Base-by-base conservation (phyloP, 2,329 filamentous ascomycete genomes). In the Xylariales sp. region DNA sequence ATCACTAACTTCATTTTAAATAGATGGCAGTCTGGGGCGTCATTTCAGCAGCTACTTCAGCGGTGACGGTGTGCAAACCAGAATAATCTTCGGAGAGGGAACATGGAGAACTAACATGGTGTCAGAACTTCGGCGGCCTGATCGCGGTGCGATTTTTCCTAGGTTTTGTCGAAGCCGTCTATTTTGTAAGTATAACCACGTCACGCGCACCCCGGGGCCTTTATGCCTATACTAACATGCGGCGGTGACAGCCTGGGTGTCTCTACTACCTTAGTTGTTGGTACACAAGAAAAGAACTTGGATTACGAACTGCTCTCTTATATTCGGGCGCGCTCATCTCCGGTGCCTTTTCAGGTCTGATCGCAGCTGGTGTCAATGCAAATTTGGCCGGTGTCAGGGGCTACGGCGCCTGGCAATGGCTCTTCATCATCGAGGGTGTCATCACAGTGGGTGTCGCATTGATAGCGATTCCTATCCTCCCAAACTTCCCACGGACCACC, bases 281-380 rank as follows among this genome's bases (percentile, higher is more conserved):
- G 90, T 93, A 93, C 73, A 92, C 89, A 0, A 84, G 90, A 52
- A 87, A 88, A 69, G 91, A 92, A 76, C 82, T 92, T 1, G 87
- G 86, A 9, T 80, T 91, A n/a, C 84, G 90, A 9, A 91, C 88
- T 14, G 88, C 89, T 1, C 81, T 90, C 23, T 83, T 92, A 6
- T 92, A 91, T 76, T 88, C 89, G 0, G 91, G 90, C 0, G 88
- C 89, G 0, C 81, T 93, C 34, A 85, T 93, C 23, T 90, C 89
- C 0, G 90, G 90, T 4, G 91, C 91, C 1, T 93, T 93, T 74
- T 91, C 90, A 0, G 91, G 90, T 1, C 78, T 90, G 8, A 86
- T 90, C 45, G 84, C 87, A 1, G 87, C 87, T 0, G 89, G 90
- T 6, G 91, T 94, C 62, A 89, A 87, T 0, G 81, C 82, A n/a